These are phyloP conservation scores for Coemansia guatemalensis DNA, from an alignment of 192 early-diverging fungal genomes.

Conservation along the genomic window DNA sequence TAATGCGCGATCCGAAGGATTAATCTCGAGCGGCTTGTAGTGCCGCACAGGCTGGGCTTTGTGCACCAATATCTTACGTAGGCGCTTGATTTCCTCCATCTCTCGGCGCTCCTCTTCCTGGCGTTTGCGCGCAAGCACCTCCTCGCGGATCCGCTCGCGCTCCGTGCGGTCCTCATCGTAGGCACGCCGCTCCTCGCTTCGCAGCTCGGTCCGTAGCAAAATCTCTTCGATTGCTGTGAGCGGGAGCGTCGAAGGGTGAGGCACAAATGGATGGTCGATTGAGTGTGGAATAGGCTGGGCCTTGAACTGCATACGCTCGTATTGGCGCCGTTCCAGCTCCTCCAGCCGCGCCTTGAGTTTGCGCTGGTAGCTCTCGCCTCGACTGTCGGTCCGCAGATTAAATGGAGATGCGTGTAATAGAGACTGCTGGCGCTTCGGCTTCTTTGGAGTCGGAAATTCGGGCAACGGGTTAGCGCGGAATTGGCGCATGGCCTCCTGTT, in stretches of 20 bases:
- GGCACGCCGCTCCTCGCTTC: slow-evolving; percentile 64
- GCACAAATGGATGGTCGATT: slow-evolving; percentile 61
- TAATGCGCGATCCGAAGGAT: slow-evolving; percentile 58
- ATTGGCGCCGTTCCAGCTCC: slow-evolving; percentile 47
- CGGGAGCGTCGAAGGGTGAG: slow-evolving; percentile 52
- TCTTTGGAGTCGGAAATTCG: slow-evolving; percentile 54
- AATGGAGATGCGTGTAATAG: slow-evolving; percentile 62
- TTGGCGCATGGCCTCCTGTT: slow-evolving; percentile 43
- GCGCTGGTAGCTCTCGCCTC: slow-evolving; percentile 52
- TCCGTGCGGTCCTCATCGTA: slow-evolving; percentile 61
- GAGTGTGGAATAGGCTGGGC: slow-evolving; percentile 58
- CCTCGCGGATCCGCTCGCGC: slow-evolving; percentile 56
- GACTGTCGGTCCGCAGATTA: slow-evolving; percentile 56
- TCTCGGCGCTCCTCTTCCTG: slow-evolving; percentile 57
- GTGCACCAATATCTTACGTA: slow-evolving; percentile 59
- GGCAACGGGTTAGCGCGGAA: slow-evolving; percentile 62
- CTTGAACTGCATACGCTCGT: slow-evolving; percentile 51
- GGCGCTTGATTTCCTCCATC: slow-evolving; percentile 55
- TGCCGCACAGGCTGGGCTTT: slow-evolving; percentile 63
- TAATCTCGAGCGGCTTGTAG: slow-evolving; percentile 53
- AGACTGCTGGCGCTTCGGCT: slow-evolving; percentile 24
- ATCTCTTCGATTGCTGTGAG: slow-evolving; percentile 50
- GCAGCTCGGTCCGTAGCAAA: slow-evolving; percentile 56
- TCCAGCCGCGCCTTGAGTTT: slow-evolving; percentile 48
- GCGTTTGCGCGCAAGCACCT: slow-evolving; percentile 54